A percentile compares a stretch with the other conserved stretches of the same genome.
Conservation (phyloP, 2,329 filamentous ascomycete genomes). For the Diaporthe eres region DNA sequence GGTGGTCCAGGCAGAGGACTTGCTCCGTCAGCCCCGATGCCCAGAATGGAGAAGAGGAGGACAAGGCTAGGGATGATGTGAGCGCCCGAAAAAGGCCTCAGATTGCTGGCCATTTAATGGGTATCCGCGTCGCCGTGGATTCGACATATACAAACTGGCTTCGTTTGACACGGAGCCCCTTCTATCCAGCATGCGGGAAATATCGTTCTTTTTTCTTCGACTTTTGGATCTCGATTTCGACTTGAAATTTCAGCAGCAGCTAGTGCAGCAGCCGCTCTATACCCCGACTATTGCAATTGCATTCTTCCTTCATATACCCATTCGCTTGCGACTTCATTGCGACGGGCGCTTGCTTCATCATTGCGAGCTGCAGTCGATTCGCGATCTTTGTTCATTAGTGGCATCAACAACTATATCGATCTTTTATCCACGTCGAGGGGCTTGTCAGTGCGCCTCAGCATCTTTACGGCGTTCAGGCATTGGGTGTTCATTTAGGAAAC, state of each 20-base stretch:
- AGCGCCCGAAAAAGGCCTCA: slow-evolving; percentile 37
- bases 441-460: slow-evolving; percentile 12
- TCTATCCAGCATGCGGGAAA: slow-evolving; percentile 11
- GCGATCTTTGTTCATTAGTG: slow-evolving; percentile 21
- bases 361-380: not conserved
- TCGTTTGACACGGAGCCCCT: slow-evolving; percentile 16
- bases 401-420: slow-evolving; percentile 6
- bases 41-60: slow-evolving; percentile 74
- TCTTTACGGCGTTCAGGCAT: slow-evolving; percentile 30
- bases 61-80: slow-evolving; percentile 72
- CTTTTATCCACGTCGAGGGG: slow-evolving; percentile 5
- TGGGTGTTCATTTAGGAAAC: slow-evolving; percentile 19
- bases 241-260: slow-evolving; percentile 28
- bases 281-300: slow-evolving; percentile 29
- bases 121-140: slow-evolving; percentile 1
- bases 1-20: slow-evolving; percentile 52
- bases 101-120: not conserved
- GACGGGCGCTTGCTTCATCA: not conserved
- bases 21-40: slow-evolving; percentile 53
- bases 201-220: slow-evolving; percentile 1
- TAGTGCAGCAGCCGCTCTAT: slow-evolving; percentile 31
- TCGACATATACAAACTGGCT: slow-evolving; percentile 9
- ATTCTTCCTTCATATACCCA: slow-evolving; percentile 30
- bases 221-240: slow-evolving; percentile 33
- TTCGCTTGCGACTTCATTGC: not conserved